These are phyloP conservation scores for Colletotrichum melonis DNA, from an alignment of 2,329 filamentous ascomycete species.

Conservation along the genomic window DNA sequence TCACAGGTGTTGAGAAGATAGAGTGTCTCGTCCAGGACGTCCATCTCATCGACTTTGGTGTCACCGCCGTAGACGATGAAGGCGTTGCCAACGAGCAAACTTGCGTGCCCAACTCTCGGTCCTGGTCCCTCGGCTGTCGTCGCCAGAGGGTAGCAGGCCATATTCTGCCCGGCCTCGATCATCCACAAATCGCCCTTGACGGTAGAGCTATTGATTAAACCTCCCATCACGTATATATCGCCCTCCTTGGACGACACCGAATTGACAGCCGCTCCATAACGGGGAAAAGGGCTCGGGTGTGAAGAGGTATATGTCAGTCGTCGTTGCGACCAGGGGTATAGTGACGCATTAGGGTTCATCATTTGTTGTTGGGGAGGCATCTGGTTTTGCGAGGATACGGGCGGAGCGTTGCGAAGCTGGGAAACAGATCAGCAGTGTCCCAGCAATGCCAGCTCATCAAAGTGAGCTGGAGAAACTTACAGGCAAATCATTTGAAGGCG, in stretches of 20 bases:
- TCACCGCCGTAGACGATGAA: constrained; percentile 99
- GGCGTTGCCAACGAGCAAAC: constrained; percentile 94
- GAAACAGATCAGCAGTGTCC: constrained; percentile 1
- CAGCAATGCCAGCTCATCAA: constrained; percentile 44
- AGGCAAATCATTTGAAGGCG: constrained; percentile 49
- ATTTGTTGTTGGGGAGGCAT: constrained; percentile 31
- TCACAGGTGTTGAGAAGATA: constrained; percentile 98
- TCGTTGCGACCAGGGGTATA: constrained; percentile 96
- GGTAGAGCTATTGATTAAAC: constrained; percentile 91
- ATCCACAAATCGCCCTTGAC: constrained; percentile 99
- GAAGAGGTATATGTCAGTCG: constrained; percentile 86
- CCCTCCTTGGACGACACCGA: constrained; percentile 93
- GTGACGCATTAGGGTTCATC: constrained; percentile 75
- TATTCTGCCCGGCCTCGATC: constrained; percentile 88
- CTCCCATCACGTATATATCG: constrained; percentile 97
- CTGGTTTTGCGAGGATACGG: constrained; percentile 41
- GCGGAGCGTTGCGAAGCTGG: constrained; percentile 67
- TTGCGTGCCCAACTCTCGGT: constrained; percentile 92
- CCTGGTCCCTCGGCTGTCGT: constrained; percentile 95
- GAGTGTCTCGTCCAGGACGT: constrained; percentile 92
- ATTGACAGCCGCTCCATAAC: constrained; percentile 97
- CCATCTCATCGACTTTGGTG: constrained; percentile 94
- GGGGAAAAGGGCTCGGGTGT: constrained; percentile 88
- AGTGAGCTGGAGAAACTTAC: constrained; percentile 54
- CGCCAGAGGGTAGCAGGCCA: constrained; percentile 91